Evolutionary conservation across 2,329 filamentous ascomycete genomes (phyloP), one percentile per base, ranked within the genome.

Genomic region (Trichoderma breve): DNA sequence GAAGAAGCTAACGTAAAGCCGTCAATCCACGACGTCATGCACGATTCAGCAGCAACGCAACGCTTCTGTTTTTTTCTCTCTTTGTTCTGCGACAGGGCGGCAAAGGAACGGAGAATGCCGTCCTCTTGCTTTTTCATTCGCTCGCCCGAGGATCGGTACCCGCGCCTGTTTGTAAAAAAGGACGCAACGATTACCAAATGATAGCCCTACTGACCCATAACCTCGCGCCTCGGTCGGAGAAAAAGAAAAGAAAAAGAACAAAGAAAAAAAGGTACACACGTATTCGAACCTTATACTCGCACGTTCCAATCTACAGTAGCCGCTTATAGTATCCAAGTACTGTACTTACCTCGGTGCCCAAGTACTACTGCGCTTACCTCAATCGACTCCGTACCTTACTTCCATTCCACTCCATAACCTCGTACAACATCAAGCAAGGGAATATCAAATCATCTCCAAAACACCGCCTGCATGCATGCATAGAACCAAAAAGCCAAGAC

Each of bases 11-110:
- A 47, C 18, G 43, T 47, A 47, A 43, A 43, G 39, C 39, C 43
- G 43, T 51, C 55, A 21, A 63, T 63, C 61, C 14, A 63, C 62
- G 62, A 65, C 62, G 62, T 65, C 62, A 65, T 53, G 62, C 62
- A 53, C 28, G 62, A 65, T 51, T 65, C 62, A 51, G 62, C 39
- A 34, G 28, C 43, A 65, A 65, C 57, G 34, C 34, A 15, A 15
- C 18, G 15, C 28, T 30, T 51, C 43, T 47, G 24, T 11, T 5
- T 21, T 51, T 18, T 34, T 32, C 18, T n/a, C 36, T 43, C 39
- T 43, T 18, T n/a, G 57, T 60, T 30, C 24, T 11, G 4, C n/a
- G 43, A 12, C 43, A 43, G 39, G 43, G 43, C 18, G 57, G 57
- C 57, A 32, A 43, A 1, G 18, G 26, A 18, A 65, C 62, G 62